Evolutionary conservation across 1,284 basidiomycete genomes (phyloP).

Genomic region (Taiwanofungus camphoratus): DNA sequence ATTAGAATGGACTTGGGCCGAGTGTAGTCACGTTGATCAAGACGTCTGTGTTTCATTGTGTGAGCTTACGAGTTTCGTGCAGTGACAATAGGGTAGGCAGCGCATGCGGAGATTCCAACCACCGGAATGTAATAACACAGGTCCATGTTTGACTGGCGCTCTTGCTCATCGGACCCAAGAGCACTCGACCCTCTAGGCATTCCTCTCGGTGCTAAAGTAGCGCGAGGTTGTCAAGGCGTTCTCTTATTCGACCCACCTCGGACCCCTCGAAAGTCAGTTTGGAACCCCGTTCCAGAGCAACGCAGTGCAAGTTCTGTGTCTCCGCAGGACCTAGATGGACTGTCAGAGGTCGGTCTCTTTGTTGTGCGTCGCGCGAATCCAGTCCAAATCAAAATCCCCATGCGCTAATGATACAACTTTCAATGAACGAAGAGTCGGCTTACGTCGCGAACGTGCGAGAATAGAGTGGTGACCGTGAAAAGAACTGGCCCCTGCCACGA

Average conservation of each 20-base stretch:
- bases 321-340: too few species aligned
- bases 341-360: too few species aligned
- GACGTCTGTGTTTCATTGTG: constrained; percentile 5
- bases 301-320: too few species aligned
- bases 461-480: not conserved
- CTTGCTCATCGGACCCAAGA: too few species aligned
- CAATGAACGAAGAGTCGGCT: not conserved
- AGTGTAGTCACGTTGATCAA: not conserved
- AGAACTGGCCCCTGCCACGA: not conserved
- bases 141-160: too few species aligned
- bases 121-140: too few species aligned
- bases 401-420: not conserved
- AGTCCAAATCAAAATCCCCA: not conserved
- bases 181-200: too few species aligned
- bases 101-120: not conserved
- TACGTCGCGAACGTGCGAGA: constrained; percentile 5
- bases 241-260: too few species aligned
- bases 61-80: not conserved
- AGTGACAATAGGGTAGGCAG: not conserved
- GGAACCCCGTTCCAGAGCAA: too few species aligned
- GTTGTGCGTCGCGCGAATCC: not conserved
- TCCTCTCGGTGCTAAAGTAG: too few species aligned
- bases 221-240: too few species aligned
- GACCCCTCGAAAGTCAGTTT: too few species aligned
- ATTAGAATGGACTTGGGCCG: constrained; percentile 50